These are phyloP conservation scores for Volvariella surrecta DNA, from an alignment of 1,284 basidiomycete species.

Conservation along the genomic window DNA sequence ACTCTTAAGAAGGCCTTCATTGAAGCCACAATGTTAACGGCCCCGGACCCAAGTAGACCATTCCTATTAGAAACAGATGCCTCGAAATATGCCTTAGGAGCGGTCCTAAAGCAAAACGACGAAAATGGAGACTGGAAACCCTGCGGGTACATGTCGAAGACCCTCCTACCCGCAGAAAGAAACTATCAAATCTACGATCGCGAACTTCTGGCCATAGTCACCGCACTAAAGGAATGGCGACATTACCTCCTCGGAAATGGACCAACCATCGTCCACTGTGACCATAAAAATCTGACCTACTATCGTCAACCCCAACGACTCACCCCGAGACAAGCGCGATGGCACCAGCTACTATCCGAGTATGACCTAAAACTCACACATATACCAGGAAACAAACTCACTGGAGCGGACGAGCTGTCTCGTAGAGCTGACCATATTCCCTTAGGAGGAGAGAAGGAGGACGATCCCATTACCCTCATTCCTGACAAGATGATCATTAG, in stretches of 20 bases:
- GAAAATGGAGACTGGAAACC: constrained; percentile 14
- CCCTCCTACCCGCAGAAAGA: constrained; percentile 15
- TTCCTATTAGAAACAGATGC: constrained; percentile 21
- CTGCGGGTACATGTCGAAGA: constrained; percentile 17
- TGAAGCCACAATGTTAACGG: constrained; percentile 13
- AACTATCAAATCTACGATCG: constrained; percentile 42
- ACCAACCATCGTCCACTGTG: neutral
- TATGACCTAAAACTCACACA: constrained; percentile 30
- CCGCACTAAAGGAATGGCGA: constrained; percentile 7
- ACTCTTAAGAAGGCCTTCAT: constrained; percentile 15
- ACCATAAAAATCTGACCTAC: constrained; percentile 33
- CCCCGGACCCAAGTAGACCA: constrained; percentile 12
- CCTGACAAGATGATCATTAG: too few relatives aligned
- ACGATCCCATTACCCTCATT: too few relatives aligned
- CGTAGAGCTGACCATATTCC: too few relatives aligned
- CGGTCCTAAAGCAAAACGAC: constrained; percentile 19
- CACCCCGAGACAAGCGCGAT: constrained; percentile 30
- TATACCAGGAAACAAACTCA: constrained; percentile 24
- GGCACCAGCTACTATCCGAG: constrained; percentile 24
- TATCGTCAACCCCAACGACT: constrained; percentile 26
- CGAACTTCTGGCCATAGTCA: constrained; percentile 33
- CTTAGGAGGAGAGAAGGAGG: too few relatives aligned
- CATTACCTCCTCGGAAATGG: constrained; percentile 6
- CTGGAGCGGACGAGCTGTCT: constrained; percentile 31
- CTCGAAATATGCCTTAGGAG: constrained; percentile 20